Conservation (phyloP, 1,284 basidiomycete species). For the Cutaneotrichosporon dermatis region DNA sequence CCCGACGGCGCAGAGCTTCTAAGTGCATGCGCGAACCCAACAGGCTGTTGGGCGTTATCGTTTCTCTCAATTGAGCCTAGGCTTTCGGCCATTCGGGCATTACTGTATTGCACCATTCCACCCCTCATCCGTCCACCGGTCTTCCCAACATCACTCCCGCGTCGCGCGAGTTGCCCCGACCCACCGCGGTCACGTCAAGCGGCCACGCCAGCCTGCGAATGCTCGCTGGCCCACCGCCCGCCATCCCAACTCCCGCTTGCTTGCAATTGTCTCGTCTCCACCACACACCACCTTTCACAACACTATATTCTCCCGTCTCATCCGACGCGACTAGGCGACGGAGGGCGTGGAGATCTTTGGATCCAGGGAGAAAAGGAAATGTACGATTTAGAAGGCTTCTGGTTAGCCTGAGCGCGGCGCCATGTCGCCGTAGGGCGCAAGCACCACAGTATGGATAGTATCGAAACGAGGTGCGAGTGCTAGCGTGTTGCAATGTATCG, state of each 20-base stretch:
- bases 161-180: too few relatives aligned
- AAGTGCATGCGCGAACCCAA: too few relatives aligned
- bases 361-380: conserved; percentile 2
- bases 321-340: neutral
- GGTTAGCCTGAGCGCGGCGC: too few relatives aligned
- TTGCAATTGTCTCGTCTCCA: conserved; percentile 4
- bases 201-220: too few relatives aligned
- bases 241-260: neutral
- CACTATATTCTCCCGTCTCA: neutral
- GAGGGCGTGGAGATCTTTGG: neutral
- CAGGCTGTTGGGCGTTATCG: too few relatives aligned
- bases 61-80: too few relatives aligned
- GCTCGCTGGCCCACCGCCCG: too few relatives aligned
- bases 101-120: conserved; percentile 10
- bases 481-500: neutral
- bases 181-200: too few relatives aligned
- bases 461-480: neutral
- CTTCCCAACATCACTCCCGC: neutral
- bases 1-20: conserved; percentile 48
- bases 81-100: too few relatives aligned
- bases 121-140: neutral
- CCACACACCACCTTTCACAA: conserved; percentile 1
- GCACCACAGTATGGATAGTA: neutral
- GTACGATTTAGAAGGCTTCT: conserved; percentile 4
- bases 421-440: too few relatives aligned